These are phyloP conservation scores for Fusarium robinianum DNA, from an alignment of 2,329 filamentous ascomycete species.

Conservation along the genomic window DNA sequence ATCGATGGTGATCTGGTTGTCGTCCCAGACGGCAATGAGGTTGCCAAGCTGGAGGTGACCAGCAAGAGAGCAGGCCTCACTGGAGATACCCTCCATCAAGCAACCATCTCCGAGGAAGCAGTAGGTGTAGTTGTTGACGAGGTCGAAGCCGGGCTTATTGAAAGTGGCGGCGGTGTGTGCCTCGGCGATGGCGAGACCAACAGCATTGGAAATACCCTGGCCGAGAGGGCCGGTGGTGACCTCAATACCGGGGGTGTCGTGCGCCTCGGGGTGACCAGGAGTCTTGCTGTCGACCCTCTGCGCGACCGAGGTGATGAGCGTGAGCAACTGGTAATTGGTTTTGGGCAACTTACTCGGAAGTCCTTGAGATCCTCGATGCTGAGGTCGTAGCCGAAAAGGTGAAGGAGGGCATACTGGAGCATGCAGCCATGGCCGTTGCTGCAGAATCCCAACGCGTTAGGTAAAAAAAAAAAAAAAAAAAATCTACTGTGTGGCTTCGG, in stretches of 20 bases:
- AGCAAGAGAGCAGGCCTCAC: conserved; percentile 88
- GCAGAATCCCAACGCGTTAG: too few relatives aligned
- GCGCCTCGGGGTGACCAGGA: conserved; percentile 93
- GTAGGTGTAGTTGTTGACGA: conserved; percentile 97
- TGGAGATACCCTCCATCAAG: conserved; percentile 96
- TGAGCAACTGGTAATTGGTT: not conserved
- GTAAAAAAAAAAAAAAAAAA: too few relatives aligned
- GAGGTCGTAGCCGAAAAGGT: conserved; percentile 90
- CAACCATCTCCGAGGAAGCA: conserved; percentile 97
- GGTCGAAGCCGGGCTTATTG: conserved; percentile 93
- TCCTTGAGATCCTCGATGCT: conserved; percentile 90
- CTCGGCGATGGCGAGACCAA: conserved; percentile 96
- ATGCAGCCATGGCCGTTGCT: conserved; percentile 99
- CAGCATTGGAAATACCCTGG: conserved; percentile 95
- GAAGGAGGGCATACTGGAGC: conserved; percentile 97
- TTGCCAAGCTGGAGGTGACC: conserved; percentile 98
- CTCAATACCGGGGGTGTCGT: conserved; percentile 96
- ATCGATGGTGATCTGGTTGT: conserved; percentile 97
- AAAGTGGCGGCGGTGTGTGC: conserved; percentile 87
- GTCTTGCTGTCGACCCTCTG: conserved; percentile 72
- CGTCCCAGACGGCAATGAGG: conserved; percentile 95
- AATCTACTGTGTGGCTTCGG: conserved; percentile 1
- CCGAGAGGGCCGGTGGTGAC: conserved; percentile 98
- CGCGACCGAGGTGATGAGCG: conserved; percentile 18
- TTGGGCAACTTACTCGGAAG: conserved; percentile 79